Percentiles rank a stretch among this genome's conserved stretches.
Conservation (phyloP, 768 basidiomycete species). For the Pleurotus djamor region DNA sequence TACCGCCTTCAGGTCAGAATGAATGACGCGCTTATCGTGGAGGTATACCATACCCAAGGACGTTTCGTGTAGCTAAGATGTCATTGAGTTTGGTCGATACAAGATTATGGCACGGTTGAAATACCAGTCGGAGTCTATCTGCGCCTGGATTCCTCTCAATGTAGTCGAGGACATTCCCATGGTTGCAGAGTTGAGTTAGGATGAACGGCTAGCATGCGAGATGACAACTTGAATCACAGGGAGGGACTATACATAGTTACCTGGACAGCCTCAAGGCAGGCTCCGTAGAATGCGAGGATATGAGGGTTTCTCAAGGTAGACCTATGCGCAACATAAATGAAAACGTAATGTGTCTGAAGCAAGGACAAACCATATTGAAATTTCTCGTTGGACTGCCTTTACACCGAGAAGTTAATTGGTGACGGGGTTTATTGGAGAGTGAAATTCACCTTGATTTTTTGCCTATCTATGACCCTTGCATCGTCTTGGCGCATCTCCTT, state of each 20-base stretch:
- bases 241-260: conserved; percentile 4
- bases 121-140: conserved; percentile 18
- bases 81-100: not conserved
- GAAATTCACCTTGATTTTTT: conserved; percentile 19
- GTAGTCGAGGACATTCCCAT: conserved; percentile 18
- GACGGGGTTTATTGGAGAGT: not conserved
- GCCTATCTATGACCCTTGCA: conserved; percentile 16
- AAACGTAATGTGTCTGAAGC: not conserved
- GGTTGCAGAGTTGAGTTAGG: conserved; percentile 19
- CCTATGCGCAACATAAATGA: not conserved
- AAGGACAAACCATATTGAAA: conserved; percentile 33
- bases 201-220: conserved; percentile 16
- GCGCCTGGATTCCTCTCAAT: conserved; percentile 13
- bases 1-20: conserved; percentile 25
- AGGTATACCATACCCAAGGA: conserved; percentile 21
- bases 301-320: conserved; percentile 31
- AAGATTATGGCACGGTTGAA: not conserved
- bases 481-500: conserved; percentile 21
- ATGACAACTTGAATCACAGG: not conserved
- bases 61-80: conserved; percentile 18
- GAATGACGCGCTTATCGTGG: conserved; percentile 21
- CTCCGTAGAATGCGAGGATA: conserved; percentile 45
- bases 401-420: not conserved
- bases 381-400: conserved; percentile 38
- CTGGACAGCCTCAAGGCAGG: conserved; percentile 36